These are phyloP conservation scores for Aspergillus cejpii DNA, from an alignment of 2,329 filamentous ascomycete species.

Conservation along the genomic window DNA sequence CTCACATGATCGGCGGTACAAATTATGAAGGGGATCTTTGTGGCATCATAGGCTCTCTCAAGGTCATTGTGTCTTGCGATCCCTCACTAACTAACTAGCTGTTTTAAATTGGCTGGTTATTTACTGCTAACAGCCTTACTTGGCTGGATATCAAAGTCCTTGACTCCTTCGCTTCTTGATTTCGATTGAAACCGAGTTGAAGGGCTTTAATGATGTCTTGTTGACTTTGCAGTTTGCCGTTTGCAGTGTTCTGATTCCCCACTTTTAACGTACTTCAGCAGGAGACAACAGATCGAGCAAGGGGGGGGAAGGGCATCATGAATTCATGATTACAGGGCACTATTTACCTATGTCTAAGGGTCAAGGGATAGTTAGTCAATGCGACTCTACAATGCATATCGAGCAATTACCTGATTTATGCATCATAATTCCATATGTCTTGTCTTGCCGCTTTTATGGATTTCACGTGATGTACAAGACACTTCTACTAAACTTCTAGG, in stretches of 20 bases:
- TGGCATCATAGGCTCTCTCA: too few relatives aligned
- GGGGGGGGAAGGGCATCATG: not conserved
- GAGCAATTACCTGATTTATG: not conserved
- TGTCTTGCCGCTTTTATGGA: not conserved
- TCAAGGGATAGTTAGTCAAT: too few relatives aligned
- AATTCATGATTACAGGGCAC: too few relatives aligned
- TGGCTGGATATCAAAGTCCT: not conserved
- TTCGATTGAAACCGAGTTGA: not conserved
- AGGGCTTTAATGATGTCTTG: not conserved
- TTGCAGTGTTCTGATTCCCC: not conserved
- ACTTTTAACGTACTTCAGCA: not conserved
- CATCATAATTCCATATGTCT: not conserved
- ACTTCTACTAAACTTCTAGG: not conserved
- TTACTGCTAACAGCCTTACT: not conserved
- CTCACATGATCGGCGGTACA: slow-evolving; percentile 24
- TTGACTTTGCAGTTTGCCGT: not conserved
- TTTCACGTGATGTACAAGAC: not conserved
- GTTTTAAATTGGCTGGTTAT: not conserved
- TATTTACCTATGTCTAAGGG: not conserved
- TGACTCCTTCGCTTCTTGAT: not conserved
- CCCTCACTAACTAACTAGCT: not conserved
- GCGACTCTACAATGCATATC: too few relatives aligned
- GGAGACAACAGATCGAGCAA: not conserved
- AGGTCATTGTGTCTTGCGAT: too few relatives aligned
- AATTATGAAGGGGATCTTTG: slow-evolving; percentile 13